These are phyloP conservation scores for Tilletia setariae DNA, from an alignment of 1,284 basidiomycete species.

Conservation along the genomic window DNA sequence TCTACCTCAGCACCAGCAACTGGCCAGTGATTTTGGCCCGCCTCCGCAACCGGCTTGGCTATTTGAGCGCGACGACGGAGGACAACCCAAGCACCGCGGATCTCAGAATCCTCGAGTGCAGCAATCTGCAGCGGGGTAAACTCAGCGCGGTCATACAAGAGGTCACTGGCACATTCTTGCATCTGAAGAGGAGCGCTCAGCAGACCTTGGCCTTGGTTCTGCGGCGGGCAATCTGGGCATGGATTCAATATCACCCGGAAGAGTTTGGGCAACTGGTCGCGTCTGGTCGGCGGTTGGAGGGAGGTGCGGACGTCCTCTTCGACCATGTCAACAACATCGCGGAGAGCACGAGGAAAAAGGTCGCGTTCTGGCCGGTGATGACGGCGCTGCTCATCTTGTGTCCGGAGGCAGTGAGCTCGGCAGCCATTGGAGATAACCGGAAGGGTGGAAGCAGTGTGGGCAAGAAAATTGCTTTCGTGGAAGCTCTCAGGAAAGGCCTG, in stretches of 20 bases:
- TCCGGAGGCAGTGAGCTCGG: slow-evolving; percentile 66
- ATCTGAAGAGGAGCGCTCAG: slow-evolving; percentile 74
- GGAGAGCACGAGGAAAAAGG: slow-evolving; percentile 60
- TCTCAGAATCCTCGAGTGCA: slow-evolving; percentile 64
- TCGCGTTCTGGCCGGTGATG: slow-evolving; percentile 75
- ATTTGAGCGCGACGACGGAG: slow-evolving; percentile 60
- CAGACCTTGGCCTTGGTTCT: slow-evolving; percentile 70
- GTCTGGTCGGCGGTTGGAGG: slow-evolving; percentile 46
- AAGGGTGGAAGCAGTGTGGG: slow-evolving; percentile 52
- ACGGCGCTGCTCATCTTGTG: slow-evolving; percentile 73
- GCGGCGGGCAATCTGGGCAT: slow-evolving; percentile 82
- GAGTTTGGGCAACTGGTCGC: slow-evolving; percentile 75
- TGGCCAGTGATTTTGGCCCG: slow-evolving; percentile 76
- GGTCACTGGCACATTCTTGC: slow-evolving; percentile 75
- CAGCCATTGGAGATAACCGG: slow-evolving; percentile 55
- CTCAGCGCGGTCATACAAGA: slow-evolving; percentile 60
- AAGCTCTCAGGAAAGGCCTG: slow-evolving; percentile 51
- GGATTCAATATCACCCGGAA: slow-evolving; percentile 76
- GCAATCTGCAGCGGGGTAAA: slow-evolving; percentile 55
- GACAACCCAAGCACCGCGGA: slow-evolving; percentile 66
- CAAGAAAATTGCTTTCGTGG: slow-evolving; percentile 57
- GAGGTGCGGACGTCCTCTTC: slow-evolving; percentile 52
- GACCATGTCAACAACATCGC: slow-evolving; percentile 49
- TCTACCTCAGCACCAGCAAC: slow-evolving; percentile 83
- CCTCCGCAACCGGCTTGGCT: slow-evolving; percentile 70